phyloP scores from a whole-genome alignment of 2,329 filamentous ascomycete species.

The Sporothrix globosa region DNA sequence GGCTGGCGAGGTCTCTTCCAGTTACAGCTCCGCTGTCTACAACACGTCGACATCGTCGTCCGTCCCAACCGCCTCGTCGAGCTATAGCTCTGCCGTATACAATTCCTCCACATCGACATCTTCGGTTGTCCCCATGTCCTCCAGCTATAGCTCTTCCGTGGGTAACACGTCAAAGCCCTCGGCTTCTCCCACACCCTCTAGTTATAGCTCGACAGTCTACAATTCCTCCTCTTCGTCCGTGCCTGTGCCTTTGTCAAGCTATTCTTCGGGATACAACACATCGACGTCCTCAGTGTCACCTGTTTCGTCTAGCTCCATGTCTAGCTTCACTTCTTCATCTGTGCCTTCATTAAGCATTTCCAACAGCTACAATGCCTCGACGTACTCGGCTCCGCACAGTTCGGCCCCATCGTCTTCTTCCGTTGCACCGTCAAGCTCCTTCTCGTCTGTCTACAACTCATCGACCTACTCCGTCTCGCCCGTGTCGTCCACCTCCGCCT shows the following conservation, averaged over 20 bases:
- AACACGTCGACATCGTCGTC: not conserved
- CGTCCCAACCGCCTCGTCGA: not conserved
- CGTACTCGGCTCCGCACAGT: not conserved
- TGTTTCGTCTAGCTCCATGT: constrained; percentile 3
- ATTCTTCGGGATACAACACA: not conserved
- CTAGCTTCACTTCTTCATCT: not conserved
- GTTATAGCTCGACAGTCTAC: not conserved
- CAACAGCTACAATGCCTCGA: not conserved
- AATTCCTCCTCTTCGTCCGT: constrained; percentile 18
- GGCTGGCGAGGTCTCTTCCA: too few relatives aligned
- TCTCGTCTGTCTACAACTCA: not conserved
- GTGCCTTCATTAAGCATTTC: not conserved
- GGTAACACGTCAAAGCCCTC: not conserved
- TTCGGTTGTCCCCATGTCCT: not conserved
- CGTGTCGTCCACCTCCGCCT: constrained; percentile 1
- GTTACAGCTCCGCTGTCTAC: not conserved
- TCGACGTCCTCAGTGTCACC: not conserved
- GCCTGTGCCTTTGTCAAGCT: not conserved
- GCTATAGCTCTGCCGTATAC: not conserved
- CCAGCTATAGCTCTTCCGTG: not conserved
- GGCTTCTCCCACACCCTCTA: not conserved
- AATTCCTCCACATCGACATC: not conserved
- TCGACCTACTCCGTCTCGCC: constrained; percentile 8
- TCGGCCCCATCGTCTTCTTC: not conserved
- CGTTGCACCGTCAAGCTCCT: not conserved